These are phyloP conservation scores for Piper betle DNA, from an alignment of 164 flowering plant species.

Conservation along the genomic window DNA sequence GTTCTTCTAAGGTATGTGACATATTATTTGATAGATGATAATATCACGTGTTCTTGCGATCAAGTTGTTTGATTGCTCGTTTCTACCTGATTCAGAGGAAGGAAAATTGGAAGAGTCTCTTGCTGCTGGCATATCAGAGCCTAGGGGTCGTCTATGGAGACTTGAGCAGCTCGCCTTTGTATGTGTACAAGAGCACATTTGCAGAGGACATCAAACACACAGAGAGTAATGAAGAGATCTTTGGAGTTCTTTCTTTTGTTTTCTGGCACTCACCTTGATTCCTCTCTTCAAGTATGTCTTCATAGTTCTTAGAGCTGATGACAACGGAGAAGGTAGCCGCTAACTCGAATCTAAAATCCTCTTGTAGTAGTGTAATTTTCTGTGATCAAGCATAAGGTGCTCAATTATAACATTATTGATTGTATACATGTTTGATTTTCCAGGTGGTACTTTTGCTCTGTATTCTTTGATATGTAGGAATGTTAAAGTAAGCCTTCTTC, in stretches of 20 bases:
- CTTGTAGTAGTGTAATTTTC: neutral
- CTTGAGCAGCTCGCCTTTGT: constrained; percentile 74
- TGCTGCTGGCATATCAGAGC: constrained; percentile 75
- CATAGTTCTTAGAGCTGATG: constrained; percentile 74
- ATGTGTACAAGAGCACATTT: constrained; percentile 81
- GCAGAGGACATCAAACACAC: constrained; percentile 80
- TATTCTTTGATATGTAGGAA: constrained; percentile 73
- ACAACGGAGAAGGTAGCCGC: constrained; percentile 64
- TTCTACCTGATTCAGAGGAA: constrained; percentile 22
- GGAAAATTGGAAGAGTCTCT: constrained; percentile 57
- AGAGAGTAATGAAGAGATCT: constrained; percentile 77
- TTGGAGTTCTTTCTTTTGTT: constrained; percentile 65
- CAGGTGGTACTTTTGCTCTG: constrained; percentile 81
- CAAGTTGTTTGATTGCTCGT: neutral
- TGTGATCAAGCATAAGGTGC: neutral
- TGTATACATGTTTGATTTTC: constrained; percentile 5
- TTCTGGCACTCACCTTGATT: constrained; percentile 66
- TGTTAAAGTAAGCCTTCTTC: constrained; percentile 67
- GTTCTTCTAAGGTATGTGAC: constrained; percentile 18
- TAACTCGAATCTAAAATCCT: neutral
- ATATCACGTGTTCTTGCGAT: neutral
- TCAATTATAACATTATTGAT: no score
- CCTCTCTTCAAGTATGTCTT: constrained; percentile 74
- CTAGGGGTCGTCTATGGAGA: constrained; percentile 92
- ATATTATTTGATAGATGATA: neutral